phyloP scores from a whole-genome alignment of 768 basidiomycete genomes.

The Psilocybe azurescens region DNA sequence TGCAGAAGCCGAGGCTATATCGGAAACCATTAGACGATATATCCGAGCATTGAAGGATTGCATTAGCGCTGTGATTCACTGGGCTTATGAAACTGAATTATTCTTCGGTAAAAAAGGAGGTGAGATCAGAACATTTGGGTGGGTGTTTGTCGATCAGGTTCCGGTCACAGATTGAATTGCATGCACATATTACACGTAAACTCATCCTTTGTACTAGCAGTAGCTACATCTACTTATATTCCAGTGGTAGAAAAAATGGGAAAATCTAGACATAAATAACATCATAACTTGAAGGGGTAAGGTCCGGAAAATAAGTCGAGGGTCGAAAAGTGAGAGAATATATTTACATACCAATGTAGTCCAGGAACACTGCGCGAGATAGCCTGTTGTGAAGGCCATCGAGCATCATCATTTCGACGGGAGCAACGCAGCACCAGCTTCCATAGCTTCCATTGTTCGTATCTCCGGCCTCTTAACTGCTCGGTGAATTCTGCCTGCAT shows the following conservation, averaged over 20 bases:
- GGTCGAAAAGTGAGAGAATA: background rate
- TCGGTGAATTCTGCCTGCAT: conserved; percentile 6
- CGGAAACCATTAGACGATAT: conserved; percentile 35
- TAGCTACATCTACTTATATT: too few relatives aligned
- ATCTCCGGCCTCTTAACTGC: conserved; percentile 4
- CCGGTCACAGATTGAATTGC: background rate
- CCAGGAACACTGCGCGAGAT: conserved; percentile 9
- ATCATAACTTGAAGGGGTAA: background rate
- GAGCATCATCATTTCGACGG: conserved; percentile 13
- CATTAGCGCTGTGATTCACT: conserved; percentile 63
- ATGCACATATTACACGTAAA: too few relatives aligned
- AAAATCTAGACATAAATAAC: background rate
- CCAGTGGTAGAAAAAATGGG: too few relatives aligned
- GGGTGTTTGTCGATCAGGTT: conserved; percentile 55
- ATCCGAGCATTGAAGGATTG: conserved; percentile 59
- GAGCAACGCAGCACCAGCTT: conserved; percentile 17
- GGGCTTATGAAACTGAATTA: conserved; percentile 67
- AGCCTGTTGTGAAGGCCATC: conserved; percentile 18
- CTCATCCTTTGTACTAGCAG: too few relatives aligned
- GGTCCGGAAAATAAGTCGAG: background rate
- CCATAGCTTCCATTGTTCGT: conserved; percentile 18
- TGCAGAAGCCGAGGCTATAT: conserved; percentile 17
- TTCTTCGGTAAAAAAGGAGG: conserved; percentile 63
- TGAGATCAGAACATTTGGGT: conserved; percentile 64
- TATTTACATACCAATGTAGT: background rate